Evolutionary conservation across 306 rosid species (phyloP), one percentile per base, ranked within the genome.

Genomic region (Rubus parviflorus): DNA sequence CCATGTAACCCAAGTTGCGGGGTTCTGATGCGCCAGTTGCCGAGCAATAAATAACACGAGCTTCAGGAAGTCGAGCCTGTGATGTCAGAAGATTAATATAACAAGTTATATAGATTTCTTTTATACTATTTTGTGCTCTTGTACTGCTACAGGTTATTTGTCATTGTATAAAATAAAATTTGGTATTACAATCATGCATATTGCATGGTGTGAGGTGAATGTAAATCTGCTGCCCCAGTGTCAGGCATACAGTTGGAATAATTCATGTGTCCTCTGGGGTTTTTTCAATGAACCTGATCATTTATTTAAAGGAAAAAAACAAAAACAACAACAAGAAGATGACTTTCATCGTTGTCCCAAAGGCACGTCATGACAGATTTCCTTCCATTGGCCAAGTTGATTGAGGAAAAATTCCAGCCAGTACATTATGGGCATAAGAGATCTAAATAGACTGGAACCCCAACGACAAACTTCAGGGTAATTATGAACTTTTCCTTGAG

Each of bases 11-110:
- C 98, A 95, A 86, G 74, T 95, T 95, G 69, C 98, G 98, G 74
- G 98, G 99, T 80, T 95, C 97, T 40, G 97, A 90, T 68, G 99
- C 97, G 70, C 99, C 99, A 73, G 99, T 95, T 47, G 99, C 99
- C 41, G 99, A 95, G 86, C 99, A 95, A 85, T 95, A 95, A 78
- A 92, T 79, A 80, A 95, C 90, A 62, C 97, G 97, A 73, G 92
- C 97, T 79, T 90, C 91, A 52, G 96, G 91, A 65, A 95, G 92
- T 81, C 86, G 87, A 77, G 86, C 97, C 99, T 95, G 92, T 48
- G 45, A 81, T 82, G 75, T 80, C 58, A 77, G 16, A 79, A 43
- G 60, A 46, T 53, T 49, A 73, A 86, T 56, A 57, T 74, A 76
- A 70, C 70, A 52, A 41, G 42, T 16, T 72, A 56, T 15, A 81